These are phyloP conservation scores for Saksenaea oblongispora DNA, from an alignment of 371 early-diverging fungal species.

Conservation along the genomic window DNA sequence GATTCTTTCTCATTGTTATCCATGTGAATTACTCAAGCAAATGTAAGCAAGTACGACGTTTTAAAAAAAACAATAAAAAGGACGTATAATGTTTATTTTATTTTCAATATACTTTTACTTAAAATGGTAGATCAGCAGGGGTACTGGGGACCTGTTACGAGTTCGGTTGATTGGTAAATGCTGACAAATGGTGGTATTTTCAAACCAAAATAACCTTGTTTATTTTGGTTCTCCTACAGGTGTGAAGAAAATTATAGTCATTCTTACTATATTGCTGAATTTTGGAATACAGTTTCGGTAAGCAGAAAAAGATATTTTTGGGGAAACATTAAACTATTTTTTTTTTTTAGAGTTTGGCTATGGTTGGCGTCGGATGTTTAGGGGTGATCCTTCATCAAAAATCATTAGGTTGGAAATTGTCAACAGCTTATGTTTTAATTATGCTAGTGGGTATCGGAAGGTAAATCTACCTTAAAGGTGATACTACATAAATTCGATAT, in stretches of 20 bases:
- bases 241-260: constrained; percentile 38
- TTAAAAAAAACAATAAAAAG: constrained; percentile 2
- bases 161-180: constrained; percentile 45
- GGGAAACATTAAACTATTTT: background rate
- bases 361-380: constrained; percentile 35
- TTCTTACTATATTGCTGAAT: constrained; percentile 37
- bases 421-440: constrained; percentile 37
- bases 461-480: constrained; percentile 15
- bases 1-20: background rate
- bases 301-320: constrained; percentile 11
- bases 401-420: constrained; percentile 37
- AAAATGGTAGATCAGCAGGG: constrained; percentile 15
- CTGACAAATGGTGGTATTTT: background rate
- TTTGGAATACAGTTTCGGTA: constrained; percentile 45
- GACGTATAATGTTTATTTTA: constrained; percentile 4
- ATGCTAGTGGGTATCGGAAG: constrained; percentile 46
- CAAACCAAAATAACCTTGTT: background rate
- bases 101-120: constrained; percentile 1
- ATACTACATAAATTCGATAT: background rate
- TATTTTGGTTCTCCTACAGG: constrained; percentile 11
- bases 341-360: constrained; percentile 38
- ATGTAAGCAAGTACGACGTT: background rate
- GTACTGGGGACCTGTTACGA: constrained; percentile 42
- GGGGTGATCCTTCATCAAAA: constrained; percentile 35
- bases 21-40: background rate